Base-by-base conservation (phyloP, 768 basidiomycete genomes). In the Leucogyrophana mollusca region DNA sequence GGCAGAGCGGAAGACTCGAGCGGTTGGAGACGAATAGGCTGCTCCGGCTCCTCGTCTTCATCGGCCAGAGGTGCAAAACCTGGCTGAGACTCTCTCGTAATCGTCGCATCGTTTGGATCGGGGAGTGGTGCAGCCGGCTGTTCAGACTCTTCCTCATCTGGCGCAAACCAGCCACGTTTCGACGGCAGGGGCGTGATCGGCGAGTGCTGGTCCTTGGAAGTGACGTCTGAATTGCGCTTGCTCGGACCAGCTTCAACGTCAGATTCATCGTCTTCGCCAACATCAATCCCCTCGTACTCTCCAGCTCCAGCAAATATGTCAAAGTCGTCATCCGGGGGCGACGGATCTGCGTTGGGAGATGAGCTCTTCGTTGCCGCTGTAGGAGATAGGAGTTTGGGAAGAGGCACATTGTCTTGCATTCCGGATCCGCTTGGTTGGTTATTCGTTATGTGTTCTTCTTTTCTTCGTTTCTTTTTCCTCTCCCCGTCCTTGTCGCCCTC, bases 231-330 rank as follows among this genome's bases (percentile, higher is more conserved):
- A n/a, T 52, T 46, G 34, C 34, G 47, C 41, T 60, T 49, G 25
- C 51, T 54, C 3, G 24, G 48, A 34, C 45, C 58, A 35, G 36
- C 47, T 20, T 58, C 63, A n/a, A 58, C 73, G 10, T 76, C 74
- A 4, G 75, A 74, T 24, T 77, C 81, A 16, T 80, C 77, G 40
- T 79, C 79, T 17, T 73, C 81, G 4, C 68, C 77, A 3, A 79
- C 53, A 37, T 80, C 76, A 6, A 87, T 60, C 1, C 88, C 88
- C 42, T 85, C 76, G 58, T 94, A 96, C 40, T 90, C 90, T 8
- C 85, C 92, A 4, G 81, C 89, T 43, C 72, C 93, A 2, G 82
- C 87, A 61, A 96, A 96, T 34, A 96, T 94, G 59, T 95, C 88
- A 34, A 90, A 78, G 43, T 90, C 82, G 16, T 81, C 82, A n/a